Evolutionary conservation across 225 moss, liverwort and hornwort species (phyloP).

Genomic region (Takakia lepidozioides): DNA sequence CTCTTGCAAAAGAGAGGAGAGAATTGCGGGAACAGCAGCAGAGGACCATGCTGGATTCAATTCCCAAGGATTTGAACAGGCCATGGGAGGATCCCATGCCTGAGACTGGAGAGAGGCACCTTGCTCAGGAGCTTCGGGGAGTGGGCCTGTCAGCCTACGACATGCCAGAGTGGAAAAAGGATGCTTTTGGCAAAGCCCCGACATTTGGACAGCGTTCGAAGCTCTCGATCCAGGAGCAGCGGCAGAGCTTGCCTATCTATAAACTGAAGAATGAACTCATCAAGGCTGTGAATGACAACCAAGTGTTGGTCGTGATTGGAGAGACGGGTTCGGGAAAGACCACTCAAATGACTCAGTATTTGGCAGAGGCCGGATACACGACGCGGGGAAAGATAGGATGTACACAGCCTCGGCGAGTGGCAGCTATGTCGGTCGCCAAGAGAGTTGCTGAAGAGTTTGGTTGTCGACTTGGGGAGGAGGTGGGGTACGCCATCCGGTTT

Average conservation of each 20-base stretch:
- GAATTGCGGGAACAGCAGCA: constrained; percentile 7
- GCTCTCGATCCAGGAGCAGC: constrained; percentile 6
- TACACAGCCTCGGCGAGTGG: background rate
- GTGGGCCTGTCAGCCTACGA: constrained; percentile 1
- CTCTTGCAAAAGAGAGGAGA: constrained; percentile 1
- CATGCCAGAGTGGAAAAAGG: constrained; percentile 8
- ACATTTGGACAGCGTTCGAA: constrained; percentile 1
- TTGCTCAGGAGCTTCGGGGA: constrained; percentile 9
- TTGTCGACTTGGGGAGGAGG: constrained; percentile 1
- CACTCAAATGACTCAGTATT: constrained; percentile 5
- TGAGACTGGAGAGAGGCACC: constrained; percentile 6
- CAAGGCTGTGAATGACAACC: constrained; percentile 6
- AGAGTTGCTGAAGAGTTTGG: background rate
- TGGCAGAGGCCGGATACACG: background rate
- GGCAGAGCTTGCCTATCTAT: constrained; percentile 1
- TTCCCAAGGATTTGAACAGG: constrained; percentile 8
- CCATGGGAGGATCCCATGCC: constrained; percentile 13
- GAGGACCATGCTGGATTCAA: constrained; percentile 4
- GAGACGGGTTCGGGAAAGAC: constrained; percentile 5
- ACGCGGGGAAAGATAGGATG: background rate
- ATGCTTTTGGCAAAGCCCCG: constrained; percentile 8
- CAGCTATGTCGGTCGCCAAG: background rate
- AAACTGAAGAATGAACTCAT: constrained; percentile 3
- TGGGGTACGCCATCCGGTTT: constrained; percentile 5
- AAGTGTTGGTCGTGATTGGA: constrained; percentile 1